phyloP scores from a whole-genome alignment of 352 stramenopile species.

The Phytophthora fragariae region DNA sequence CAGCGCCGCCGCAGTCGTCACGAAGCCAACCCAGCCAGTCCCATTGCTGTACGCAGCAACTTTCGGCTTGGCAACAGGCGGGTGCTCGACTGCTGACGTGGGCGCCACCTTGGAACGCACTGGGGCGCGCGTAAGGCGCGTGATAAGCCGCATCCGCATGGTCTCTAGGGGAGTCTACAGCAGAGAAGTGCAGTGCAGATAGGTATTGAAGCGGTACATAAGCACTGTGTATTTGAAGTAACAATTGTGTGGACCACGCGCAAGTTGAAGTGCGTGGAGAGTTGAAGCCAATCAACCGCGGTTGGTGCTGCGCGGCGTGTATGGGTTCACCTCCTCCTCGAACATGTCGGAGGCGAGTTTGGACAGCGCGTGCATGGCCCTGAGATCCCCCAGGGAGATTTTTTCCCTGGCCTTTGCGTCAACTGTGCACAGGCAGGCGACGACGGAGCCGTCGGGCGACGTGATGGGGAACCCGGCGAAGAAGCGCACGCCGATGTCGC shows the following conservation, averaged over 20 bases:
- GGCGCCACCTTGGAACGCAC: slow-evolving; percentile 25
- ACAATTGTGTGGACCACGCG: too few relatives aligned
- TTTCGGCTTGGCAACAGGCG: slow-evolving; percentile 2
- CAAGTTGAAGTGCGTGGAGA: slow-evolving; percentile 1
- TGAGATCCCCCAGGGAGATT: slow-evolving; percentile 50
- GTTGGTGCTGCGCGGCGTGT: slow-evolving; percentile 37
- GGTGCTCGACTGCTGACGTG: neutral
- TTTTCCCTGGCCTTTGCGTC: slow-evolving; percentile 41
- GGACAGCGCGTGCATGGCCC: slow-evolving; percentile 57
- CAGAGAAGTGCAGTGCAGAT: neutral
- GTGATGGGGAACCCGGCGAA: slow-evolving; percentile 68
- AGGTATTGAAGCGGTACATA: neutral
- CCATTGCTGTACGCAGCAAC: slow-evolving; percentile 28
- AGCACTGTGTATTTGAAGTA: too few relatives aligned
- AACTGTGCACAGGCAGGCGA: slow-evolving; percentile 54
- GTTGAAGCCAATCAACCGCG: slow-evolving; percentile 22
- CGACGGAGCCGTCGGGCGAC: slow-evolving; percentile 21
- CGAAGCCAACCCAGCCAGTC: slow-evolving; percentile 32
- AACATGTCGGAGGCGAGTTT: slow-evolving; percentile 66
- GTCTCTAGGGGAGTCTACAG: too few relatives aligned
- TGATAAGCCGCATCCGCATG: slow-evolving; percentile 34
- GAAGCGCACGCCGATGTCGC: slow-evolving; percentile 54
- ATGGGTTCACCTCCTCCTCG: slow-evolving; percentile 46
- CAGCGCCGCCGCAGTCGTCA: slow-evolving; percentile 29
- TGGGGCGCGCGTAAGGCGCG: slow-evolving; percentile 16